Percentiles rank a stretch among this genome's conserved stretches.
phyloP scores from a whole-genome alignment of 495 filamentous ascomycete species.

The Talaromyces ruber region DNA sequence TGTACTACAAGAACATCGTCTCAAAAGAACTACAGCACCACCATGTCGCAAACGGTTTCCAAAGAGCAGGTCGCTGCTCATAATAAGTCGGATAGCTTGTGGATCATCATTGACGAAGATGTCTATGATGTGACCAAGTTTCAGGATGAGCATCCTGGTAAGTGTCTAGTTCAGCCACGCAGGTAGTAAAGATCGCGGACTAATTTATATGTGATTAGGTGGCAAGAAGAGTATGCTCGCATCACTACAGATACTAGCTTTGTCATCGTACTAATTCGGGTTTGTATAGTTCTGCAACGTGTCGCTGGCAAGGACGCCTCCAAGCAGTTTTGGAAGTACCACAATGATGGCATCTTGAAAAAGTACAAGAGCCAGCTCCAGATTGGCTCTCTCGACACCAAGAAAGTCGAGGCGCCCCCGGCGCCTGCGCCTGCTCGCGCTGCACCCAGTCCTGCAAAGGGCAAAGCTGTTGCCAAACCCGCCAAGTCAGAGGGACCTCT shows the following conservation, averaged over 20 bases:
- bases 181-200: neutral
- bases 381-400: conserved; percentile 83
- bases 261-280: neutral
- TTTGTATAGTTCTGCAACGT: conserved; percentile 61
- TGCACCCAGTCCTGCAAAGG: conserved; percentile 42
- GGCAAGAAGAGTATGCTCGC: conserved; percentile 83
- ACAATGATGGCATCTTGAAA: conserved; percentile 89
- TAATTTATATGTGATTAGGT: conserved; percentile 41
- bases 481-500: conserved; percentile 54
- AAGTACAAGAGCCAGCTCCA: conserved; percentile 86
- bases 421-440: conserved; percentile 43
- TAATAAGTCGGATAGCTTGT: conserved; percentile 77
- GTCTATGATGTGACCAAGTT: conserved; percentile 96
- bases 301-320: conserved; percentile 95
- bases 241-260: neutral
- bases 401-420: conserved; percentile 53
- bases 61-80: conserved; percentile 81
- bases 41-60: conserved; percentile 83
- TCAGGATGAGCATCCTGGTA: conserved; percentile 87
- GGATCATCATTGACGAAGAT: conserved; percentile 88
- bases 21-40: neutral
- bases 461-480: conserved; percentile 39
- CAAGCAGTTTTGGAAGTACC: conserved; percentile 99
- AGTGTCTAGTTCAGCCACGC: conserved; percentile 7
- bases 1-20: neutral